Base-by-base conservation (phyloP, 2,329 filamentous ascomycete genomes). In the Fusarium nelsonii region DNA sequence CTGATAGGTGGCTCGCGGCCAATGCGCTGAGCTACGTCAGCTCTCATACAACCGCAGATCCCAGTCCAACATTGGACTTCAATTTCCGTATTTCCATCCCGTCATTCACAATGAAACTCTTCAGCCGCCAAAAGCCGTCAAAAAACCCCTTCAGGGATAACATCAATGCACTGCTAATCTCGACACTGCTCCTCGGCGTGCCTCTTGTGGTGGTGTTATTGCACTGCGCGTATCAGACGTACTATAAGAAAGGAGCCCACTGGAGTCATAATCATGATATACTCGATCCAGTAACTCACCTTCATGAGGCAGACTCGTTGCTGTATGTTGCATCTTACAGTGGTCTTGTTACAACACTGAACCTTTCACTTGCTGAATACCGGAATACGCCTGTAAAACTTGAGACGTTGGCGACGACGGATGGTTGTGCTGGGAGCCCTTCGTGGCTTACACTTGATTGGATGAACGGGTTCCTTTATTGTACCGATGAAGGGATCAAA, bases 401-500 rank as follows among this genome's bases (percentile, higher is more conserved):
- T 62, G 76, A 80, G 69, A 73, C 77, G 20, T 76, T 84, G 18
- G 81, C 81, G 52, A 76, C 77, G 4, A 81, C 80, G 23, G 81
- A 79, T 52, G 80, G 78, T 34, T 90, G 88, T 76, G 85, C 81
- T 11, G 77, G 80, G 3, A 85, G 83, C 63, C 85, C 89, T 7
- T 85, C 87, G 12, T 91, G 89, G 88, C 78, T 91, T 58, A 85
- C 86, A 20, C 81, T 88, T 20, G 85, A 88, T 73, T 76, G 81
- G 59, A 73, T 79, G 45, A 81, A 83, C 63, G 79, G 80, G 23
- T 76, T 82, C 14, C 79, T 91, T 12, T 89, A 87, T 78, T 91
- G 88, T 77, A 71, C 87, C 44, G 84, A 91, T 69, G 89, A 91
- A 80, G 86, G 83, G 23, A 78, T 84, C 44, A 75, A 75, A 23